Evolutionary conservation across 2,329 filamentous ascomycete species (phyloP), one percentile per base, ranked within the genome.

Genomic region (Pyrenophora teres): DNA sequence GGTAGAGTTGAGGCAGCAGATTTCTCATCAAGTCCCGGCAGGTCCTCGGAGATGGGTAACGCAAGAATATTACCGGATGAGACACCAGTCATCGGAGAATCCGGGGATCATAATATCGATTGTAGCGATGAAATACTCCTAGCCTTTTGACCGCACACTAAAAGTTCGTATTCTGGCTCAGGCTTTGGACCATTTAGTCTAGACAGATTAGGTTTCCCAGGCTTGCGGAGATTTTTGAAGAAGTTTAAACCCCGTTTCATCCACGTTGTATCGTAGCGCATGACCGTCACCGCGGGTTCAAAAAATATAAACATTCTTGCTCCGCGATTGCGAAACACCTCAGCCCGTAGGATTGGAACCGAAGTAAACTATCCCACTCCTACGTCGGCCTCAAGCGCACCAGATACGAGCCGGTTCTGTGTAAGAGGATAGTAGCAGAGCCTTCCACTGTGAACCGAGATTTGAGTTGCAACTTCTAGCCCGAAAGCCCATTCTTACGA

Each of bases 241-340:
- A 31, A 32, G 37, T n/a, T 33, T 31, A 31, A 15, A 31, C 40
- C 1, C 15, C 31, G 48, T 46, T 46, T 46, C 37, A 41, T n/a
- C 6, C 12, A 27, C 10, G n/a, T 40, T 27, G 9, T 33, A 5
- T 18, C 5, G 13, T 7, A 46, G 25, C 15, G 33, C 31, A 25
- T 21, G 18, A 16, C 40, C 23, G 21, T 12, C 18, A 23, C 15
- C 35, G 21, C 27, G 16, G 18, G 30, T 25, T 27, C 7, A 23
- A 13, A 13, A 40, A n/a, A 31, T 46, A 37, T 47, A 31, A 41
- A 8, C 36, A 37, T 30, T 19, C 41, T 10, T 18, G 18, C 19
- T 18, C 9, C 12, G 8, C 30, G 16, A 31, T 25, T 12, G 25
- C 6, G 27, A 30, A 30, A 30, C 10, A 12, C 9, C 9, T 12